These are phyloP conservation scores for Hyphodiscus hymeniophilus DNA, from an alignment of 495 filamentous ascomycete genomes.

Conservation along the genomic window DNA sequence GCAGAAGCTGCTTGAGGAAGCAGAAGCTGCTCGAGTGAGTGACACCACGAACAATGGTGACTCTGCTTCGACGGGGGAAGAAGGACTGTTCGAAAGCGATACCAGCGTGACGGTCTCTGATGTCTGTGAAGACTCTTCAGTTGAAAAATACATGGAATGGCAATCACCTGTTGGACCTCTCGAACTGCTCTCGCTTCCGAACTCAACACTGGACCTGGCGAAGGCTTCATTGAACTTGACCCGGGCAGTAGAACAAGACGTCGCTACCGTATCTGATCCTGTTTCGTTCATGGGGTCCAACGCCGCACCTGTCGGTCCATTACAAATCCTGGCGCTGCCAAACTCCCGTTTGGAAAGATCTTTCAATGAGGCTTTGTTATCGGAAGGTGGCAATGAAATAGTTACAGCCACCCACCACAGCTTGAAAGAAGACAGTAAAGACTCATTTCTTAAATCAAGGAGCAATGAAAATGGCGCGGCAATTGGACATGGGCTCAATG, in stretches of 20 bases:
- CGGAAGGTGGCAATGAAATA: background rate
- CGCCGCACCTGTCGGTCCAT: constrained; percentile 28
- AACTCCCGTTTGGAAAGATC: constrained; percentile 17
- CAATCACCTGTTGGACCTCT: constrained; percentile 28
- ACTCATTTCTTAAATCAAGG: background rate
- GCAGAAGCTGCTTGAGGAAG: constrained; percentile 56
- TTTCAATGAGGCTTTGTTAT: background rate
- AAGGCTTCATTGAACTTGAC: too few relatives aligned
- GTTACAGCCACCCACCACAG: background rate
- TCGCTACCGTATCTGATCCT: too few relatives aligned
- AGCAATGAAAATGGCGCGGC: background rate
- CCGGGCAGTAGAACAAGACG: too few relatives aligned
- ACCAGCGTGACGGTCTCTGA: background rate
- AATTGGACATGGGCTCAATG: background rate
- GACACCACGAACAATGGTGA: background rate
- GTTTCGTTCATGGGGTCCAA: too few relatives aligned
- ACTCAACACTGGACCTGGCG: constrained; percentile 18
- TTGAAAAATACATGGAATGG: background rate
- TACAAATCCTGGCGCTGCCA: constrained; percentile 29
- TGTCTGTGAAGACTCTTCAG: background rate
- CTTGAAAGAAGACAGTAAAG: background rate
- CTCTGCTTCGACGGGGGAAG: background rate
- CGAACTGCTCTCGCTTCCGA: constrained; percentile 31
- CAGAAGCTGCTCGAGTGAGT: constrained; percentile 25
- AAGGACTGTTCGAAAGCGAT: background rate